Percentiles rank a stretch among this genome's conserved stretches.
Conservation (phyloP, 805 yeast species). For the Clavispora carvajalis region DNA sequence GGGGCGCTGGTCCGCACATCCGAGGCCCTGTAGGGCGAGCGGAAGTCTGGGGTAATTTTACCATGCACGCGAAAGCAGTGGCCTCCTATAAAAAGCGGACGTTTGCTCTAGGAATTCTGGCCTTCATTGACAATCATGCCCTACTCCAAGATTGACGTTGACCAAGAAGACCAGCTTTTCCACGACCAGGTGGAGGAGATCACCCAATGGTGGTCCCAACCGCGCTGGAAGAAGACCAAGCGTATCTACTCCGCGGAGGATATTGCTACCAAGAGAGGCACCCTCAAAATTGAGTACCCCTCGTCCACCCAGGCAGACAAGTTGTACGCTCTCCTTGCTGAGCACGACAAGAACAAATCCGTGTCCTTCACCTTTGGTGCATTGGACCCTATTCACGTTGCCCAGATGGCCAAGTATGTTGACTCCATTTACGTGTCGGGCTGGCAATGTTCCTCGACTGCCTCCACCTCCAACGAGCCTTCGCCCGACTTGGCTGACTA, state of each 20-base stretch:
- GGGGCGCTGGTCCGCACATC: conserved; percentile 7
- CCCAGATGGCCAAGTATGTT: conserved; percentile 94
- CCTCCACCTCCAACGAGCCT: conserved; percentile 95
- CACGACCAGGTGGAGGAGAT: conserved; percentile 68
- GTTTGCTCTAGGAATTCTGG: not conserved
- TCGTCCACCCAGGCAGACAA: conserved; percentile 79
- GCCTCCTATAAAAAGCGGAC: not conserved
- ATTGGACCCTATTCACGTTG: conserved; percentile 88
- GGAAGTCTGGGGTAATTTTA: conserved; percentile 10
- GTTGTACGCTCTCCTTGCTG: conserved; percentile 60
- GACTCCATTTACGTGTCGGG: conserved; percentile 94
- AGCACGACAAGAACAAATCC: conserved; percentile 69
- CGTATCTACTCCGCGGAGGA: conserved; percentile 86
- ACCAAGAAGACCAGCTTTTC: conserved; percentile 59
- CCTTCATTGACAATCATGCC: conserved; percentile 26
- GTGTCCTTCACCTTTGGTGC: conserved; percentile 93
- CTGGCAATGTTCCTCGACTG: conserved; percentile 98
- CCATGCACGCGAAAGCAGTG: not conserved
- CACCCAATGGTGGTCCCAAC: conserved; percentile 87
- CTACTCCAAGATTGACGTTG: conserved; percentile 53
- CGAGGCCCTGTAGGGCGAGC: conserved; percentile 8
- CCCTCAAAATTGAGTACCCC: conserved; percentile 68
- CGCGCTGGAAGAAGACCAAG: conserved; percentile 86
- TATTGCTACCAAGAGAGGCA: conserved; percentile 84
- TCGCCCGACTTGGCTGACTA: conserved; percentile 98